phyloP scores from a whole-genome alignment of 164 flowering plant species.

The Annona cherimola region DNA sequence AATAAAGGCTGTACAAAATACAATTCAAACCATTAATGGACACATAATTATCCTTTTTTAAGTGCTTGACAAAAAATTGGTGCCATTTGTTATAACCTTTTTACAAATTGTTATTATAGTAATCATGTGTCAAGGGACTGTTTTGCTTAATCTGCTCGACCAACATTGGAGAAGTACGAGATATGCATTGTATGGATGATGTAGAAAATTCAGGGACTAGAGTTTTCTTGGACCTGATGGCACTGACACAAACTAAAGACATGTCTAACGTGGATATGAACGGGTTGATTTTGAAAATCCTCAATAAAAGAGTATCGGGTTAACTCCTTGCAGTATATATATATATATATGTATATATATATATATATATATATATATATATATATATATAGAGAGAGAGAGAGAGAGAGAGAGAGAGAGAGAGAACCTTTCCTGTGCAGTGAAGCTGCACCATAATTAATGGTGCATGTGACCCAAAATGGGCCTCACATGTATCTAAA shows the following conservation, averaged over 20 bases:
- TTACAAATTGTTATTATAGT: not conserved
- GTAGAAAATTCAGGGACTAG: not conserved
- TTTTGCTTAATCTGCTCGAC: not conserved
- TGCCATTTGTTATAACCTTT: not conserved
- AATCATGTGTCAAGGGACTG: not conserved
- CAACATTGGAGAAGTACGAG: not conserved
- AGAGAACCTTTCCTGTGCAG: too few relatives aligned
- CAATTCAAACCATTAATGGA: too few relatives aligned
- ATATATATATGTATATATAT: too few relatives aligned
- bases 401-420: too few relatives aligned
- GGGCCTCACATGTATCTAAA: too few relatives aligned
- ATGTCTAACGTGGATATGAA: not conserved
- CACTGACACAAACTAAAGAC: too few relatives aligned
- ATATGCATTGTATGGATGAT: not conserved
- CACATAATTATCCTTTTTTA: not conserved
- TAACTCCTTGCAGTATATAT: not conserved
- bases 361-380: too few relatives aligned
- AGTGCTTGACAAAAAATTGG: not conserved
- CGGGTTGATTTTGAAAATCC: not conserved
- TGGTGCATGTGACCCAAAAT: too few relatives aligned
- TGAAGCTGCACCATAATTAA: too few relatives aligned
- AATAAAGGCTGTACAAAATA: too few relatives aligned
- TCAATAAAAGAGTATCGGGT: not conserved
- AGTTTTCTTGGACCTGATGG: not conserved
- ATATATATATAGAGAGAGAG: too few relatives aligned